Evolutionary conservation across 2,329 filamentous ascomycete genomes (phyloP), one percentile per base, ranked within the genome.

Genomic region (Xenoacremonium recifei): DNA sequence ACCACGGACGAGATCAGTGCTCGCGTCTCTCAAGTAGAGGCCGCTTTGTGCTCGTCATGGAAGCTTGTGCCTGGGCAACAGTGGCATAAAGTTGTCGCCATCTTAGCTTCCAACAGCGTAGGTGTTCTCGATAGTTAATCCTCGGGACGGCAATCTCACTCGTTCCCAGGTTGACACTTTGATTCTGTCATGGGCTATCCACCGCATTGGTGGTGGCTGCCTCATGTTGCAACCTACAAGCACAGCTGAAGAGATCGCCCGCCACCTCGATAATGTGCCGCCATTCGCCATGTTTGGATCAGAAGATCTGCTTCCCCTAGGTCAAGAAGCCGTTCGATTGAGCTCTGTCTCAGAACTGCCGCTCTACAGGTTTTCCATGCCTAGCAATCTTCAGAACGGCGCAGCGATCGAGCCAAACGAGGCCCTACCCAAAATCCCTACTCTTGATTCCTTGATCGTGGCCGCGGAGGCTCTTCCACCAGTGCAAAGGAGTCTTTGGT

Each of bases 111-210:
- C 29, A 32, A 32, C 16, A 11, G 29, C 29, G 29, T 32, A 32
- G 10, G 15, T 32, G 10, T 32, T 16, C 29, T 32, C 29, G 15
- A 32, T 15, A 32, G 10, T 32, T 32, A 15, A 16, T 11, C 29
- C 29, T 32, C 29, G 29, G 16, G 16, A 32, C 15, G 16, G 9
- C 17, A 19, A 20, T 34, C 17, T 17, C 17, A 35, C 13, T 19
- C 10, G 29, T 11, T 18, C 21, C 17, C 35, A 44, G 42, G 30
- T 44, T 15, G 42, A 44, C 18, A 35, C 23, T 29, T 19, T 44
- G 21, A 39, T 31, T 10, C 37, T 40, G 15, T 31, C 27, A 20
- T 44, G 42, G 42, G 42, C 42, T 16, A 40, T 44, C 35, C 42
- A 44, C 17, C 42, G 42, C 19, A 16, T 40, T 27, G 37, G 37